phyloP scores from a whole-genome alignment of 2,329 filamentous ascomycete genomes.

The Zymoseptoria tritici region DNA sequence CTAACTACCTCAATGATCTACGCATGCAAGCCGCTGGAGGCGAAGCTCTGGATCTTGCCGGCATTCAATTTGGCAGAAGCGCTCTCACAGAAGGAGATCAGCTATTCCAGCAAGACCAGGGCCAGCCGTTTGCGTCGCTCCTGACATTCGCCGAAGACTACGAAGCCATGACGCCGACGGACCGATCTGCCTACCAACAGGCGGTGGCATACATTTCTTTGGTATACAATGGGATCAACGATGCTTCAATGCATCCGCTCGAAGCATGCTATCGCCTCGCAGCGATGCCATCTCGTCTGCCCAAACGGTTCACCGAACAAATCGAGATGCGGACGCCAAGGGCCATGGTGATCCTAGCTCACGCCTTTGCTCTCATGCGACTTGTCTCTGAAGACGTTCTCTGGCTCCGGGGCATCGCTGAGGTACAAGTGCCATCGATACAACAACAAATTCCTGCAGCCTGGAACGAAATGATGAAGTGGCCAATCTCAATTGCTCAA shows the following conservation, averaged over 20 bases:
- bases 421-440: conserved; percentile 18
- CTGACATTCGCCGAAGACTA: conserved; percentile 18
- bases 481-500: conserved; percentile 16
- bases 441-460: conserved; percentile 11
- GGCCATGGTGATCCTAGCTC: conserved; percentile 19
- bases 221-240: conserved; percentile 17
- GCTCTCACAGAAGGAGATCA: conserved; percentile 14
- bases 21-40: conserved; percentile 12
- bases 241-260: conserved; percentile 13
- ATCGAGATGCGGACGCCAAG: conserved; percentile 17
- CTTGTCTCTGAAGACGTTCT: conserved; percentile 16
- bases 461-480: conserved; percentile 19
- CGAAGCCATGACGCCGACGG: conserved; percentile 13
- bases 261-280: conserved; percentile 18
- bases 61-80: conserved; percentile 17
- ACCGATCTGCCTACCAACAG: conserved; percentile 16
- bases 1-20: conserved; percentile 12
- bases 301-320: conserved; percentile 18
- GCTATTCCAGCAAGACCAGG: conserved; percentile 17
- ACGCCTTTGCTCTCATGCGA: conserved; percentile 22
- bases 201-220: conserved; percentile 18
- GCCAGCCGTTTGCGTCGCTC: conserved; percentile 18
- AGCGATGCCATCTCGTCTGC: conserved; percentile 21
- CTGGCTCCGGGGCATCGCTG: conserved; percentile 21
- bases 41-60: conserved; percentile 11